Conservation (phyloP, 805 yeast species). For the Cyberlindnera bimundalis region DNA sequence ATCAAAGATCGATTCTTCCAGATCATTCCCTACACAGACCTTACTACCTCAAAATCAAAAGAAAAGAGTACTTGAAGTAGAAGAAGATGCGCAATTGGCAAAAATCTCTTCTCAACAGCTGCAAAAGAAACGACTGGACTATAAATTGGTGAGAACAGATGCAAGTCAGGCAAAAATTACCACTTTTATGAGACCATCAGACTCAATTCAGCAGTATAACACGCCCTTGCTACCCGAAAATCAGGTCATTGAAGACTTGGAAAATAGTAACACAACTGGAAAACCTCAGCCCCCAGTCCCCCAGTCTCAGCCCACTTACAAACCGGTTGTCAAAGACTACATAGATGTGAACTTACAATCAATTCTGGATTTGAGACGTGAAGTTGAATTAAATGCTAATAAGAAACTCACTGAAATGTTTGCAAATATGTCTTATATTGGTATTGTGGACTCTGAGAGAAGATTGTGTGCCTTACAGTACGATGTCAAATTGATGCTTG, state of each 20-base stretch:
- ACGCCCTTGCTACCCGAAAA: background rate
- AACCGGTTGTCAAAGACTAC: conserved; percentile 25
- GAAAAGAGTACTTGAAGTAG: conserved; percentile 18
- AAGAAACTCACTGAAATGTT: conserved; percentile 62
- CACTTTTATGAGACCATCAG: conserved; percentile 23
- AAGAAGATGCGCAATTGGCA: conserved; percentile 1
- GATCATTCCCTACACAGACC: conserved; percentile 67
- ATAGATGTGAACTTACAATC: conserved; percentile 52
- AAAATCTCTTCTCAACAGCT: conserved; percentile 4
- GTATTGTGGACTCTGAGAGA: conserved; percentile 69
- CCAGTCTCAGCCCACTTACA: background rate
- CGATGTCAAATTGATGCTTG: conserved; percentile 70
- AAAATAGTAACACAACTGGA: no score
- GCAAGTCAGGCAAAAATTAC: conserved; percentile 56
- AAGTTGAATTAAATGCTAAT: conserved; percentile 45
- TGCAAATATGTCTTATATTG: conserved; percentile 70
- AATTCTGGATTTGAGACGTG: conserved; percentile 50
- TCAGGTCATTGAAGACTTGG: background rate
- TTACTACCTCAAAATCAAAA: conserved; percentile 36
- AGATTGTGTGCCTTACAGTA: conserved; percentile 82
- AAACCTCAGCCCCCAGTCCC: no score
- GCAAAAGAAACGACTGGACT: conserved; percentile 45
- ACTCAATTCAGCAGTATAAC: background rate
- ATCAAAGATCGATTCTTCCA: conserved; percentile 56
- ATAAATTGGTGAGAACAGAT: conserved; percentile 70